phyloP scores from a whole-genome alignment of 805 yeast species.

The Yamadazyma laniorum region DNA sequence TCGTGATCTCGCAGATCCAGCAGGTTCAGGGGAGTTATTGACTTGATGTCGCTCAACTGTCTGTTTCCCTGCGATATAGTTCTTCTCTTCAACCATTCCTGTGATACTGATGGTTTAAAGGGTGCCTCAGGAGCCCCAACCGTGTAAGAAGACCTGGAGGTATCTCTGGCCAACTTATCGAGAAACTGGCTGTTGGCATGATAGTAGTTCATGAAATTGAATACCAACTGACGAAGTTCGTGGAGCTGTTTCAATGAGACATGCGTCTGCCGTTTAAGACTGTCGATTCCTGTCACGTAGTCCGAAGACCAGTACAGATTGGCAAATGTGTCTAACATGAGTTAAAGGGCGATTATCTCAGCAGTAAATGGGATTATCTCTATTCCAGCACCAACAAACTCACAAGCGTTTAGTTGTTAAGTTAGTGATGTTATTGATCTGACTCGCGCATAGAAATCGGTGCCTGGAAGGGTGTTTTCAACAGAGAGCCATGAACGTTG shows the following conservation, averaged over 20 bases:
- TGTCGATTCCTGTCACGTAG: slow-evolving; percentile 35
- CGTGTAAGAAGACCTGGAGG: neutral
- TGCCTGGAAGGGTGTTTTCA: no score
- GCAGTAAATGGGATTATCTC: no score
- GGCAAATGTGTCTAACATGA: slow-evolving; percentile 21
- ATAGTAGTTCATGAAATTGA: slow-evolving; percentile 34
- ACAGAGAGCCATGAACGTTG: slow-evolving; percentile 1
- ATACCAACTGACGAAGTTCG: slow-evolving; percentile 37
- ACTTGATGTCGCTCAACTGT: neutral
- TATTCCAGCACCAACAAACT: no score
- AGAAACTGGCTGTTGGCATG: slow-evolving; percentile 35
- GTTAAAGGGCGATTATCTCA: no score
- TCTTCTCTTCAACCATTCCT: slow-evolving; percentile 1
- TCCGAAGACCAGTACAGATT: slow-evolving; percentile 44
- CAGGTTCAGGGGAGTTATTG: no score
- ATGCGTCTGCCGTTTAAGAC: slow-evolving; percentile 27
- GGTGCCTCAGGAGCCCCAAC: neutral
- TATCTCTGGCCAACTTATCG: slow-evolving; percentile 19
- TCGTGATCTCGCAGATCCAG: neutral
- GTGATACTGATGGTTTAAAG: neutral
- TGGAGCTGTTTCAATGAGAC: slow-evolving; percentile 39
- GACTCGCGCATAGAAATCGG: slow-evolving; percentile 5
- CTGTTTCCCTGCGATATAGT: slow-evolving; percentile 2
- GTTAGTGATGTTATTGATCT: slow-evolving; percentile 3
- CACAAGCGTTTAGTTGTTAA: no score